These are phyloP conservation scores for Lichtheimia ramosa DNA, from an alignment of 371 early-diverging fungal genomes.

Conservation along the genomic window DNA sequence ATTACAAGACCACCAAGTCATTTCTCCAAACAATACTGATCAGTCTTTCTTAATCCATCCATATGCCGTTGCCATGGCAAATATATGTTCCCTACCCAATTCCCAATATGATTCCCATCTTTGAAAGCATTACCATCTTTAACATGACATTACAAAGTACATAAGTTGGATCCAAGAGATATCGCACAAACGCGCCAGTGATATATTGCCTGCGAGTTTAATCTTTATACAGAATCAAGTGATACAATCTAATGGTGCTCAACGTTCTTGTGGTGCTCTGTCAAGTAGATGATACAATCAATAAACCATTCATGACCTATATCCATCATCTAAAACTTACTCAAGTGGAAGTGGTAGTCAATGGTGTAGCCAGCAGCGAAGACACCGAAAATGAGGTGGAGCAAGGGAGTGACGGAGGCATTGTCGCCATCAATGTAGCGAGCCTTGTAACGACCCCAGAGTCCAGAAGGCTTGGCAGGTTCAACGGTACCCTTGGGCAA, in stretches of 20 bases:
- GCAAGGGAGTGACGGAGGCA: slow-evolving; percentile 56
- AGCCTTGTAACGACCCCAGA: slow-evolving; percentile 58
- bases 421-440: slow-evolving; percentile 70
- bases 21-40: too few relatives aligned
- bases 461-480: slow-evolving; percentile 47
- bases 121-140: too few relatives aligned
- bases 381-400: slow-evolving; percentile 57
- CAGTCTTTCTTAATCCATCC: too few relatives aligned
- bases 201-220: not conserved
- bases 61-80: too few relatives aligned
- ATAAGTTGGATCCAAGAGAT: too few relatives aligned
- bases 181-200: not conserved
- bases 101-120: too few relatives aligned
- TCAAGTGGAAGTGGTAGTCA: slow-evolving; percentile 73
- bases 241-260: slow-evolving; percentile 57
- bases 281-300: slow-evolving; percentile 1
- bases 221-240: not conserved
- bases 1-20: too few relatives aligned
- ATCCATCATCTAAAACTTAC: slow-evolving; percentile 34
- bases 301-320: slow-evolving; percentile 7
- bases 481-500: slow-evolving; percentile 53
- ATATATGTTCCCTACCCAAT: too few relatives aligned
- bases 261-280: slow-evolving; percentile 74
- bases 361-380: slow-evolving; percentile 59
- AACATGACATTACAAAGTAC: too few relatives aligned